These are phyloP conservation scores for Phytophthora sansomeana DNA, from an alignment of 352 stramenopile genomes.

Conservation along the genomic window DNA sequence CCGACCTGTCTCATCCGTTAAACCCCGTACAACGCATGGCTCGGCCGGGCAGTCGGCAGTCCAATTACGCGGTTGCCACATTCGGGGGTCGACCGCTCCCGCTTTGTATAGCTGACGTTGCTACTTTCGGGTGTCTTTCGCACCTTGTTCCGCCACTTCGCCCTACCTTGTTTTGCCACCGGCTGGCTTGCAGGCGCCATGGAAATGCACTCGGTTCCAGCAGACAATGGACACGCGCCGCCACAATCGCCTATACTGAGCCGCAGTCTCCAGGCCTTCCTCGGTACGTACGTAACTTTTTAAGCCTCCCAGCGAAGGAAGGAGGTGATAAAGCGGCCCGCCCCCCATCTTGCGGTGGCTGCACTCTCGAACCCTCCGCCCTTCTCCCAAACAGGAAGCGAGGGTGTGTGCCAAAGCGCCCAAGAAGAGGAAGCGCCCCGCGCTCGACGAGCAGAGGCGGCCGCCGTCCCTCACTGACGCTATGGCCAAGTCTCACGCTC, in stretches of 20 bases:
- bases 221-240: not conserved
- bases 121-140: not conserved
- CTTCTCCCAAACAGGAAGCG: too few relatives aligned
- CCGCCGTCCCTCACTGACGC: not conserved
- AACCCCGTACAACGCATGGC: not conserved
- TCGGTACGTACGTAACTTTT: constrained; percentile 39
- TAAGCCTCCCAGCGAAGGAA: constrained; percentile 1
- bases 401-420: not conserved
- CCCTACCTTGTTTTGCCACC: not conserved
- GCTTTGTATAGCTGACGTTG: not conserved
- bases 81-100: too few relatives aligned
- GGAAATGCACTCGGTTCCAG: not conserved
- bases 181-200: not conserved
- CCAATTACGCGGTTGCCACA: not conserved
- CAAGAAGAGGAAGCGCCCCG: constrained; percentile 13
- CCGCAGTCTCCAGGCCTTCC: constrained; percentile 4
- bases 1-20: not conserved
- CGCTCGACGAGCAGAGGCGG: constrained; percentile 12
- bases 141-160: not conserved
- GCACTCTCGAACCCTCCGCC: not conserved
- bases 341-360: not conserved
- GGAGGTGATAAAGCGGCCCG: constrained; percentile 4
- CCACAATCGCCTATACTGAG: constrained; percentile 24
- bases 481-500: constrained; percentile 40
- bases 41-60: too few relatives aligned